Evolutionary conservation across 2,329 filamentous ascomycete genomes (phyloP).

Genomic region (Emmonsiellopsis sp.): DNA sequence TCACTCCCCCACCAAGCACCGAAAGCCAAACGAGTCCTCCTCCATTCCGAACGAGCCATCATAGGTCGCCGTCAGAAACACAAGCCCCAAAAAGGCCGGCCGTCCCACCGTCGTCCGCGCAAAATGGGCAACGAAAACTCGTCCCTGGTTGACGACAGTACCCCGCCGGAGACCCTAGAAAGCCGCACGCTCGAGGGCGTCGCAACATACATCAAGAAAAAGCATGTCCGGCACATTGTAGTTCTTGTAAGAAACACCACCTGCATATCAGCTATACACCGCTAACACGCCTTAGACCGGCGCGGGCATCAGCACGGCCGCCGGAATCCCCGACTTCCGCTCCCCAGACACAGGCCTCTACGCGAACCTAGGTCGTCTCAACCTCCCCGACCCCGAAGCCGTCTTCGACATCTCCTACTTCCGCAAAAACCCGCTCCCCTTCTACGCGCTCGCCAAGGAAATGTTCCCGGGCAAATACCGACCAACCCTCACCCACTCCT

Average conservation of each 20-base stretch:
- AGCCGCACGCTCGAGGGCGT: constrained; percentile 63
- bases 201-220: constrained; percentile 70
- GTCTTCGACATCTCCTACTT: constrained; percentile 94
- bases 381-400: constrained; percentile 81
- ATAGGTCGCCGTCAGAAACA: constrained; percentile 19
- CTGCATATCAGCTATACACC: neutral
- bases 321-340: constrained; percentile 80
- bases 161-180: constrained; percentile 55
- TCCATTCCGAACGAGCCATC: constrained; percentile 3
- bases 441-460: constrained; percentile 86
- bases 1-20: too few relatives aligned
- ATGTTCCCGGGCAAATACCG: constrained; percentile 83
- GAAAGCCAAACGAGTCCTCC: too few relatives aligned
- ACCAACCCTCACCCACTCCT: constrained; percentile 83
- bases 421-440: constrained; percentile 70
- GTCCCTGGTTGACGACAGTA: constrained; percentile 54
- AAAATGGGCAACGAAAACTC: constrained; percentile 82
- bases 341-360: constrained; percentile 91
- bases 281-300: constrained; percentile 48
- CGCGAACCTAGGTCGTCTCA: constrained; percentile 75
- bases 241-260: constrained; percentile 53
- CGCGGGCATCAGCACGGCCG: constrained; percentile 62
- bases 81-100: constrained; percentile 14
- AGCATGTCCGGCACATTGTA: constrained; percentile 60
- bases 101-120: constrained; percentile 10